These are phyloP conservation scores for Plectosphaerella plurivora DNA, from an alignment of 2,329 filamentous ascomycete species.

Conservation along the genomic window DNA sequence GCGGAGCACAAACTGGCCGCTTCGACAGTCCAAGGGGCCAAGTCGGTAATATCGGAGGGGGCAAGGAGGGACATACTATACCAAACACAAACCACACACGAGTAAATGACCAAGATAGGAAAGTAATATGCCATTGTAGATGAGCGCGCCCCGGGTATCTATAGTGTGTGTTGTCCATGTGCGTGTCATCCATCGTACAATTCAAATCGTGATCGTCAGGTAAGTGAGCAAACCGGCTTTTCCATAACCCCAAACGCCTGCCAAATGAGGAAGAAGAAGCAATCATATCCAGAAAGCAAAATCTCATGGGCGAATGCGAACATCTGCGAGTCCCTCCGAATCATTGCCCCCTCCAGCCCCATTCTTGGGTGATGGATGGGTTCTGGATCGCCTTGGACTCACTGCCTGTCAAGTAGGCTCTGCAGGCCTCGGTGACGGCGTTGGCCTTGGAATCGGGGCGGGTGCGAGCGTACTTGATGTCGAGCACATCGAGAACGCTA, in stretches of 20 bases:
- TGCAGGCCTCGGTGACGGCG: conserved; percentile 39
- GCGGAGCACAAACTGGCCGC: not conserved
- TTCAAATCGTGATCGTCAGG: not conserved
- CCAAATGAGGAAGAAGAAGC: not conserved
- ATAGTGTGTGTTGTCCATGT: no score
- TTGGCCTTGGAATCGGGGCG: conserved; percentile 26
- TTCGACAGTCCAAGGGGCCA: not conserved
- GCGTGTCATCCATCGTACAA: no score
- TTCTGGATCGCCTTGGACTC: conserved; percentile 28
- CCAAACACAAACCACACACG: no score
- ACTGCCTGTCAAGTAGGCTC: conserved; percentile 38
- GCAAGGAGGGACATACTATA: no score
- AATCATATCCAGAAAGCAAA: not conserved
- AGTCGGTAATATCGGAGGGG: no score
- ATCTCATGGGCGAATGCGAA: not conserved
- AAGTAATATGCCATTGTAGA: no score
- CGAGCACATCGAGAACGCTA: conserved; percentile 41
- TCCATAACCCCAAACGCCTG: not conserved
- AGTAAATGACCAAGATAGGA: no score
- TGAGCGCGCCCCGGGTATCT: no score
- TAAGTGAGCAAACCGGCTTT: not conserved
- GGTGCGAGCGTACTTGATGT: conserved; percentile 29
- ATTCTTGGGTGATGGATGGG: conserved; percentile 36
- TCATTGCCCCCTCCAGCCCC: conserved; percentile 16
- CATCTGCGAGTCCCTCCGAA: no score